phyloP scores from a whole-genome alignment of 2,329 filamentous ascomycete genomes.

The Pseudogymnoascus sp. region DNA sequence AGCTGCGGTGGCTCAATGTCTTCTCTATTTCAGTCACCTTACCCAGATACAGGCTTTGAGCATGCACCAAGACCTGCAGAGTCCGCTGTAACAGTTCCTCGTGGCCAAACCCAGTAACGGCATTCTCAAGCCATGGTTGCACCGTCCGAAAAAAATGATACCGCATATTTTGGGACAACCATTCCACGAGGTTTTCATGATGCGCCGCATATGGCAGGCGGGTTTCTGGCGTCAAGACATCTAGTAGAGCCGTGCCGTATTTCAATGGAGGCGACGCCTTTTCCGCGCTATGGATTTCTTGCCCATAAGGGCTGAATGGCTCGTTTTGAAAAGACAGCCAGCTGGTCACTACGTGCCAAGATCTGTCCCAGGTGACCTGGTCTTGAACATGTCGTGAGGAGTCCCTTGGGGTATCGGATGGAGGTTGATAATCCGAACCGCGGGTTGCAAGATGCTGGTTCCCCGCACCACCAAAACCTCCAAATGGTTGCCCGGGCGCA shows the following conservation, averaged over 20 bases:
- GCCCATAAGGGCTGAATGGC: slow-evolving; percentile 21
- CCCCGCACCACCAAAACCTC: slow-evolving; percentile 10
- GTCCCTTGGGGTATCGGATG: background rate
- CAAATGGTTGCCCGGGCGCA: slow-evolving; percentile 21
- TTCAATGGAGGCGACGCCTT: slow-evolving; percentile 14
- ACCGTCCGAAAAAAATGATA: slow-evolving; percentile 53
- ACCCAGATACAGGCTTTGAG: slow-evolving; percentile 48
- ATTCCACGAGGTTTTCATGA: slow-evolving; percentile 48
- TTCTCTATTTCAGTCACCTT: slow-evolving; percentile 44
- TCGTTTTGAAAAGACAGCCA: slow-evolving; percentile 47
- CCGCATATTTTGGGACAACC: slow-evolving; percentile 54
- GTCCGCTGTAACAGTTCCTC: slow-evolving; percentile 41
- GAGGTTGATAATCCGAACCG: background rate
- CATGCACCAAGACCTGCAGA: slow-evolving; percentile 51
- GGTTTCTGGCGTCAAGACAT: slow-evolving; percentile 41
- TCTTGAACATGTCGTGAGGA: slow-evolving; percentile 15
- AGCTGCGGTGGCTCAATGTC: slow-evolving; percentile 32
- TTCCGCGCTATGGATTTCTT: slow-evolving; percentile 29
- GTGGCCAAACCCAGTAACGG: slow-evolving; percentile 27
- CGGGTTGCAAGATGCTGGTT: background rate
- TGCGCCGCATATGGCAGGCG: slow-evolving; percentile 41
- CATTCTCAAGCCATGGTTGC: slow-evolving; percentile 45
- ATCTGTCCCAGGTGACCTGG: slow-evolving; percentile 50
- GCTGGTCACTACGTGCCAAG: slow-evolving; percentile 54
- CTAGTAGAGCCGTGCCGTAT: slow-evolving; percentile 45